phyloP scores from a whole-genome alignment of 305 asterid species.

The Rubia occidens region DNA sequence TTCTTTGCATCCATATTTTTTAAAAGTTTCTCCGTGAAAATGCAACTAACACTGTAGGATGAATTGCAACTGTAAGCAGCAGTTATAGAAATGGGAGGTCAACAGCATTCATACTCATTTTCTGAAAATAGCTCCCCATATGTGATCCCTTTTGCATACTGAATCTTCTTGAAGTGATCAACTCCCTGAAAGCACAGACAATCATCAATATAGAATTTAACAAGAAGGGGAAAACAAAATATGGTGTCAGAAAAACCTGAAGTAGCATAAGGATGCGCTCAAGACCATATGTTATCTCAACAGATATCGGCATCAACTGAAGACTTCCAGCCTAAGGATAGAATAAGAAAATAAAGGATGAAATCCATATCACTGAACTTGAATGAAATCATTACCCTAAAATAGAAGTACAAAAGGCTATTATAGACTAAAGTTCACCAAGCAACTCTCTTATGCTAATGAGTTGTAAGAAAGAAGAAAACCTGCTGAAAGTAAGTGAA shows the following conservation, averaged over 20 bases:
- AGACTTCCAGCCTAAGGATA: conserved; percentile 80
- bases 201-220: conserved; percentile 18
- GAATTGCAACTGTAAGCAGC: neutral
- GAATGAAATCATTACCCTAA: no score
- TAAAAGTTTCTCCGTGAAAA: neutral
- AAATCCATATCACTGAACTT: conserved; percentile 1
- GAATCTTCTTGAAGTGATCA: conserved; percentile 93
- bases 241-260: conserved; percentile 50
- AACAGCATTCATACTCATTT: conserved; percentile 62
- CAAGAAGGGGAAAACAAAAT: conserved; percentile 16
- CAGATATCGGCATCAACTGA: conserved; percentile 77
- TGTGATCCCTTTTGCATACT: conserved; percentile 89
- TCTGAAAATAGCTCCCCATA: conserved; percentile 93
- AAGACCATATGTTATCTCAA: conserved; percentile 95
- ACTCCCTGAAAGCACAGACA: conserved; percentile 60
- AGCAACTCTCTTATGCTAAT: neutral
- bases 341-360: conserved; percentile 10
- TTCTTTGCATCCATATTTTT: neutral
- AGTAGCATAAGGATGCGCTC: conserved; percentile 94
- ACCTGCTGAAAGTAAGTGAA: conserved; percentile 99
- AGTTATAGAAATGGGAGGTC: neutral
- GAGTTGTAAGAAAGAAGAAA: conserved; percentile 18
- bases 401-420: conserved; percentile 3
- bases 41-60: neutral
- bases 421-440: neutral